Conservation (phyloP, 1,284 basidiomycete species). For the Puccinia coronata region DNA sequence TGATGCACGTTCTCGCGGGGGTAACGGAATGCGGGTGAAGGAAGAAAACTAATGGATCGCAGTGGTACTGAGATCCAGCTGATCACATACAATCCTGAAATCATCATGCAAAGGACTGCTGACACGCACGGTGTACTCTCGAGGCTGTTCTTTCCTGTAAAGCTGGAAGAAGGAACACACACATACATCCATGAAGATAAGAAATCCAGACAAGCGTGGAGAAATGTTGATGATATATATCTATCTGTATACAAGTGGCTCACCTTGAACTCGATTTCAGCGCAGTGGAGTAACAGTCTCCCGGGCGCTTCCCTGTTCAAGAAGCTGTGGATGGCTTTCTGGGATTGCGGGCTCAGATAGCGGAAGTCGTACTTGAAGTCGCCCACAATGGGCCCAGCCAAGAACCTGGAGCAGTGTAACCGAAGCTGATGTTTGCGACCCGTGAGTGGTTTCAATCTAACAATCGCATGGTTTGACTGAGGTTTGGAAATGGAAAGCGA, state of each 20-base stretch:
- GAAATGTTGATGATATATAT: too few relatives aligned
- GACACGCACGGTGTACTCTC: conserved; percentile 18
- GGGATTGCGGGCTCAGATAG: conserved; percentile 25
- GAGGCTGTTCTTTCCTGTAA: conserved; percentile 32
- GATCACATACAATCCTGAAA: conserved; percentile 36
- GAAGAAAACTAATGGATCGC: not conserved
- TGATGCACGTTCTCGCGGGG: too few relatives aligned
- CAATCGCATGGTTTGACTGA: conserved; percentile 44
- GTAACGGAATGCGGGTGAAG: too few relatives aligned
- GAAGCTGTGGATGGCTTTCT: conserved; percentile 32
- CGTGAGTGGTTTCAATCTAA: conserved; percentile 45
- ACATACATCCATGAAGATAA: too few relatives aligned
- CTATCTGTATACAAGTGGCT: too few relatives aligned
- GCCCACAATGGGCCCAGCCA: conserved; percentile 49
- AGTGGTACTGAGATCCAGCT: conserved; percentile 22
- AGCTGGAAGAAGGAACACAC: conserved; percentile 27
- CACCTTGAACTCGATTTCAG: conserved; percentile 32
- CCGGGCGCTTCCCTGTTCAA: conserved; percentile 3
- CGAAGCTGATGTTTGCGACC: conserved; percentile 53
- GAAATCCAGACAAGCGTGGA: too few relatives aligned
- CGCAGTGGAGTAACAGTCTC: conserved; percentile 15
- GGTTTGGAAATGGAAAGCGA: not conserved
- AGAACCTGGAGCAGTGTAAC: conserved; percentile 45
- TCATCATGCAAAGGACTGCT: conserved; percentile 26
- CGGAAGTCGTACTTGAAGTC: conserved; percentile 52